Conservation (phyloP, 2,329 filamentous ascomycete species). For the Neofusicoccum umdonicola region DNA sequence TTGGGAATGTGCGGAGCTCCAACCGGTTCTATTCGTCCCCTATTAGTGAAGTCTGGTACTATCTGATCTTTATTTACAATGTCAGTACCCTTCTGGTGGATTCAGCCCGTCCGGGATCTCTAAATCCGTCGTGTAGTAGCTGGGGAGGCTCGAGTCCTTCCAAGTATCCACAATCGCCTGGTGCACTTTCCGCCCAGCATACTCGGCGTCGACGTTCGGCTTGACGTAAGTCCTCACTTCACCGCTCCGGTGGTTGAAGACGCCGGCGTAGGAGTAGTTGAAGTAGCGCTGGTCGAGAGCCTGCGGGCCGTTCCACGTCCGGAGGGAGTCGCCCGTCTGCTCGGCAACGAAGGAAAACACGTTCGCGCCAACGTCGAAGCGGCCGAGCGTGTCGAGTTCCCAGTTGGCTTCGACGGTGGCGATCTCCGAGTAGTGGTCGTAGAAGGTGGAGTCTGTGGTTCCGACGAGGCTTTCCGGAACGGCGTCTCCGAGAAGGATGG, state of each 20-base stretch:
- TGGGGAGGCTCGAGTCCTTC: slow-evolving; percentile 24
- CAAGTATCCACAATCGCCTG: slow-evolving; percentile 27
- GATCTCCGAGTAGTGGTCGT: slow-evolving; percentile 49
- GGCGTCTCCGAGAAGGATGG: slow-evolving; percentile 72
- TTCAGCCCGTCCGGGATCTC: slow-evolving; percentile 36
- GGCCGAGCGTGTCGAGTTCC: slow-evolving; percentile 44
- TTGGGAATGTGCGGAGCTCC: not conserved
- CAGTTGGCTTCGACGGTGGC: slow-evolving; percentile 47
- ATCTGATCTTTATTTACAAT: not conserved
- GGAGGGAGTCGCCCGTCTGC: slow-evolving; percentile 33
- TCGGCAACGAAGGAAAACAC: slow-evolving; percentile 41
- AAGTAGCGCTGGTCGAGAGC: slow-evolving; percentile 32
- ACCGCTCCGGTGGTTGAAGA: slow-evolving; percentile 29
- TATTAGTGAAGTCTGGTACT: not conserved
- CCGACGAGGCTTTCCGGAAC: slow-evolving; percentile 63
- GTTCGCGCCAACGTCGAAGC: slow-evolving; percentile 49
- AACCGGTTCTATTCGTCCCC: not conserved
- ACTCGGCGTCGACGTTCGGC: slow-evolving; percentile 27
- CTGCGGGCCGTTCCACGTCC: slow-evolving; percentile 22
- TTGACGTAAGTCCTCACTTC: slow-evolving; percentile 28
- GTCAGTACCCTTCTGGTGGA: slow-evolving; percentile 26
- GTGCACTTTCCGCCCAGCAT: slow-evolving; percentile 29
- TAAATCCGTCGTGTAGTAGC: slow-evolving; percentile 30
- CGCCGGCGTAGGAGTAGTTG: slow-evolving; percentile 33
- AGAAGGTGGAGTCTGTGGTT: slow-evolving; percentile 64